Conservation (phyloP, 2,329 filamentous ascomycete species). For the Ophiostoma sp. region DNA sequence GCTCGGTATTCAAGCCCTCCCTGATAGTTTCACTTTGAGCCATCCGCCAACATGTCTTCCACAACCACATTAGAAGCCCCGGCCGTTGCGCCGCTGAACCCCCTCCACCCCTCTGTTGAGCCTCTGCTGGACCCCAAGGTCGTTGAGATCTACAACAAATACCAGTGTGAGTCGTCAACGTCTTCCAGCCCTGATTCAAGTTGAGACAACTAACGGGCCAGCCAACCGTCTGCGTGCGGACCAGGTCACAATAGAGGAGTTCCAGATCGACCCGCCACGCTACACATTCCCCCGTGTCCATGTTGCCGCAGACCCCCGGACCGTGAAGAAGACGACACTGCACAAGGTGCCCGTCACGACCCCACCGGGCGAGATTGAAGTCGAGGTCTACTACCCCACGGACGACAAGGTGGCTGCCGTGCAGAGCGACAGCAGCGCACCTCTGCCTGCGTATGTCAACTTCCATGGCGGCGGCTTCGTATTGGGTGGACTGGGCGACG, state of each 20-base stretch:
- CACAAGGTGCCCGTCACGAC: slow-evolving; percentile 16
- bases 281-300: slow-evolving; percentile 18
- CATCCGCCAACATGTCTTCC: background rate
- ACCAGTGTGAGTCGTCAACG: slow-evolving; percentile 17
- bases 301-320: slow-evolving; percentile 9
- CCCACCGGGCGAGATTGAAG: slow-evolving; percentile 16
- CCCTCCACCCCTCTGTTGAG: slow-evolving; percentile 22
- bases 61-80: background rate
- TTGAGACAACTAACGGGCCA: slow-evolving; percentile 7
- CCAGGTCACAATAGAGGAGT: slow-evolving; percentile 22
- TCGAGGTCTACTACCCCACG: slow-evolving; percentile 21
- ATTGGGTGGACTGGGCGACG: slow-evolving; percentile 20
- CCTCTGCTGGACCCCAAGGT: slow-evolving; percentile 17
- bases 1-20: background rate
- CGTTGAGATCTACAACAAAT: slow-evolving; percentile 23
- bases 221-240: slow-evolving; percentile 22
- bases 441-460: slow-evolving; percentile 23
- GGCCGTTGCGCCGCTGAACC: slow-evolving; percentile 14
- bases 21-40: background rate
- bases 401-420: background rate
- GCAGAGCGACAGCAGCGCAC: background rate
- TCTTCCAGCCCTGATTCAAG: background rate
- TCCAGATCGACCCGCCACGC: slow-evolving; percentile 15
- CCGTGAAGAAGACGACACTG: slow-evolving; percentile 2
- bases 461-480: slow-evolving; percentile 25